Percentiles rank a stretch among this genome's conserved stretches.
Evolutionary conservation across 441 rosid genomes (phyloP).

Genomic region (Melastoma candidum): DNA sequence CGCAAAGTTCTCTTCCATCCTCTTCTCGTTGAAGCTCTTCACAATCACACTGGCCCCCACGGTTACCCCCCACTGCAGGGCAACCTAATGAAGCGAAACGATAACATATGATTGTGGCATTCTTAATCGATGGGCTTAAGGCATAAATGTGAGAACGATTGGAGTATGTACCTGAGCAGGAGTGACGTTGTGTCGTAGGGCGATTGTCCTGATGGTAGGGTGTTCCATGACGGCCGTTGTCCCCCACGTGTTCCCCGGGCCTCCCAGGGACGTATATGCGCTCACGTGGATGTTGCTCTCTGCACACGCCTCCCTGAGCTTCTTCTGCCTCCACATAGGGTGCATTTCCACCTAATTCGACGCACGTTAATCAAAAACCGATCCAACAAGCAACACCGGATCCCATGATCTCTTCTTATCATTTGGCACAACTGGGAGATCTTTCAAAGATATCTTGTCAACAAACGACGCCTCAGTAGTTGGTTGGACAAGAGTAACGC

Average conservation of each 20-base stretch:
- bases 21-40: constrained; percentile 56
- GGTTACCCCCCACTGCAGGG: constrained; percentile 70
- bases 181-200: constrained; percentile 49
- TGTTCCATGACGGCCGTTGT: constrained; percentile 57
- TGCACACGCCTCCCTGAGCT: constrained; percentile 49
- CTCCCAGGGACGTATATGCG: constrained; percentile 81
- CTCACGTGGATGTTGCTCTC: constrained; percentile 62
- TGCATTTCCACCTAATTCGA: constrained; percentile 79
- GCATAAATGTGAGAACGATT: too few species aligned
- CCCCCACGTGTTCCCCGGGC: constrained; percentile 78
- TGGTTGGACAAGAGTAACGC: too few species aligned
- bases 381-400: neutral
- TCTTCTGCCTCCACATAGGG: constrained; percentile 80
- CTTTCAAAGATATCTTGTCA: too few species aligned
- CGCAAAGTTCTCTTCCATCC: constrained; percentile 58
- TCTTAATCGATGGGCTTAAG: too few species aligned
- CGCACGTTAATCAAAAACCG: neutral
- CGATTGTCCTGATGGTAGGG: constrained; percentile 53
- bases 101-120: too few species aligned
- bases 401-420: too few species aligned
- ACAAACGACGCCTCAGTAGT: too few species aligned
- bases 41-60: constrained; percentile 64
- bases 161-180: constrained; percentile 42
- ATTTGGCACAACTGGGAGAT: too few species aligned
- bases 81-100: constrained; percentile 22